Evolutionary conservation across 768 basidiomycete genomes (phyloP), one percentile per base, ranked within the genome.

Genomic region (Leucosporidium yakuticum): DNA sequence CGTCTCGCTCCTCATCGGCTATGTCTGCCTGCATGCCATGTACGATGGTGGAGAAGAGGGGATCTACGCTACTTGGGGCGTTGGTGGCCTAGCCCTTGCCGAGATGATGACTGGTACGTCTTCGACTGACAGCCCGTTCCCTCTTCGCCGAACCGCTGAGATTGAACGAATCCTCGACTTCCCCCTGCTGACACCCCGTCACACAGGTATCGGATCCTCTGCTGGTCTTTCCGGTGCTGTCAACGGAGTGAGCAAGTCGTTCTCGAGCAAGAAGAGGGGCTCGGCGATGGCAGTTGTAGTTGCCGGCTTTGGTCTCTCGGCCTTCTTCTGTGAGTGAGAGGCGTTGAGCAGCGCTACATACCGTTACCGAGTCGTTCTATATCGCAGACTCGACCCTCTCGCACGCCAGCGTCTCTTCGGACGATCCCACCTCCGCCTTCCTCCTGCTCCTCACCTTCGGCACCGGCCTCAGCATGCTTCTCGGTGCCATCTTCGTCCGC

Each of bases 361-460:
- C 20, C 1, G n/a, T 29, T 2, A n/a, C 36, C 29, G 32, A 32
- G 3, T 29, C 31, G 17, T 23, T 19, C 4, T 15, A n/a, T 14
- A 21, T 47, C 27, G 5, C 60, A 69, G 69, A 72, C 49, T 69
- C 71, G 19, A 39, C 67, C 4, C 34, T 72, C 32, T 56, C 67
- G 4, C 67, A 66, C 34, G 64, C 62, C 15, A 57, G 63, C 23
- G 55, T 69, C 44, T 14, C 57, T 11, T n/a, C 63, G 5, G 48
- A 29, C 19, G 69, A 73, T 49, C 63, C 72, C 17, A 73, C 66
- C 2, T 56, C 61, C 0, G 51, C 56, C 21, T 73, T 73, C 47
- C 69, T 73, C 36, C 53, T 65, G n/a, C 51, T 64, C 39, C 72
- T 73, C 39, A 60, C 72, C 3, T 3, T 68, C 29, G 69, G 69